Percentiles rank a stretch among this genome's conserved stretches.
Evolutionary conservation across 2,329 filamentous ascomycete genomes (phyloP).

Genomic region (Neopestalotiopsis rosae): DNA sequence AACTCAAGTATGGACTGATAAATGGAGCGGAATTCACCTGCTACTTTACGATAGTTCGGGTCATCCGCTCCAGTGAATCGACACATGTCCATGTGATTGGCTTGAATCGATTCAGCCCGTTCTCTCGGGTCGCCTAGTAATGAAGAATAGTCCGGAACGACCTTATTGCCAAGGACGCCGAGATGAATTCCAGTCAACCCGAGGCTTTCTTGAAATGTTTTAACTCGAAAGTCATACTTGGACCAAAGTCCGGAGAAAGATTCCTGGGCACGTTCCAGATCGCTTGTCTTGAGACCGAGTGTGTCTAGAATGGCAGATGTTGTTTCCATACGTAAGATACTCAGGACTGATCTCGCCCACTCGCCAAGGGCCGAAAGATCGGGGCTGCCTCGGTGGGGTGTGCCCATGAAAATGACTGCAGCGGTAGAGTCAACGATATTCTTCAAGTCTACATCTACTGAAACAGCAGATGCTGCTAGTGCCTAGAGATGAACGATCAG

Average conservation of each 20-base stretch:
- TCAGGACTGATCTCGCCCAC: constrained; percentile 15
- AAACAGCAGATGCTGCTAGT: no score
- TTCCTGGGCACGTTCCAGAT: constrained; percentile 26
- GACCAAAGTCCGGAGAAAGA: no score
- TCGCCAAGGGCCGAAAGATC: constrained; percentile 19
- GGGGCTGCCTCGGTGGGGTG: constrained; percentile 25
- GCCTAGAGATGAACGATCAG: no score
- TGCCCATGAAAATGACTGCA: constrained; percentile 24
- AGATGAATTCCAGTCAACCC: constrained; percentile 22
- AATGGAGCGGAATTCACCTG: no score
- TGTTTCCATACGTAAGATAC: constrained; percentile 18
- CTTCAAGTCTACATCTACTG: no score
- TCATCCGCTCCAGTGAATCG: constrained; percentile 16
- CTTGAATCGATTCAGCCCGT: constrained; percentile 23
- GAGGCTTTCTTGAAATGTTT: constrained; percentile 26
- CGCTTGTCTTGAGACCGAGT: constrained; percentile 5
- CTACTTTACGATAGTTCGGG: background rate
- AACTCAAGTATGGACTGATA: no score
- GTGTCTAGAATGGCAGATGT: background rate
- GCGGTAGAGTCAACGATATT: constrained; percentile 20
- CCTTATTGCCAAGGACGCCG: constrained; percentile 22
- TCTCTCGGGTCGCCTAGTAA: constrained; percentile 24
- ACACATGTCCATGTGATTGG: constrained; percentile 27
- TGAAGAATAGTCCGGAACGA: constrained; percentile 27
- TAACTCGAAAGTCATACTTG: no score